Evolutionary conservation across 73 alveolate species (phyloP).

Genomic region (Diophrys appendiculata): DNA sequence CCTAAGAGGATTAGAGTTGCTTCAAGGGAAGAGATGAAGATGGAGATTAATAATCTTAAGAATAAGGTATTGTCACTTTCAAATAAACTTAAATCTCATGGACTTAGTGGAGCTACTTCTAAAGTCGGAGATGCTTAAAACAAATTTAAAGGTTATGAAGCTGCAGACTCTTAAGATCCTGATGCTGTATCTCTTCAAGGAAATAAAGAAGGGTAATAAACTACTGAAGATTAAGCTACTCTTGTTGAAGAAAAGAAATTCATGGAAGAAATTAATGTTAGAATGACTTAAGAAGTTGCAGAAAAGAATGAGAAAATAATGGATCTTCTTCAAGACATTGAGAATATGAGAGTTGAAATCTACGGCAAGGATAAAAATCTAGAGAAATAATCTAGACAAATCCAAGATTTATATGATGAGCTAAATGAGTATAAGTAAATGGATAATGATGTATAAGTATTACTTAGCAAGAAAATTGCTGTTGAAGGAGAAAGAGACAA

Average conservation of each 20-base stretch:
- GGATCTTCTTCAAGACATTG: slow-evolving; percentile 33
- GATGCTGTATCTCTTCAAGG: slow-evolving; percentile 1
- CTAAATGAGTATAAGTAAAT: slow-evolving; percentile 32
- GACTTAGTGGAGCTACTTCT: neutral
- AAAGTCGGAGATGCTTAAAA: neutral
- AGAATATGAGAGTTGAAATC: slow-evolving; percentile 32
- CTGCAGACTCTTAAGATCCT: neutral
- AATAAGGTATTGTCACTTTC: slow-evolving; percentile 13
- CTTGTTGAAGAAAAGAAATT: slow-evolving; percentile 4
- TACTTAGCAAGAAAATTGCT: slow-evolving; percentile 20
- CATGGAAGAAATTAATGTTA: slow-evolving; percentile 16
- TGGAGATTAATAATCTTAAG: slow-evolving; percentile 60
- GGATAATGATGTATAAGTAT: slow-evolving; percentile 35
- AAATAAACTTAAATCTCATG: neutral
- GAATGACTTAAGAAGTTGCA: slow-evolving; percentile 20
- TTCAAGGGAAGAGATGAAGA: slow-evolving; percentile 70
- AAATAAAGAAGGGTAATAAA: slow-evolving; percentile 2
- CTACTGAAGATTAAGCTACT: neutral
- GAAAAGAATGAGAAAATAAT: slow-evolving; percentile 40
- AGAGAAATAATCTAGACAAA: slow-evolving; percentile 21
- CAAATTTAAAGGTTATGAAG: neutral
- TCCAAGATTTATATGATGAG: slow-evolving; percentile 45
- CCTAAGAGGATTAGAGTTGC: slow-evolving; percentile 62
- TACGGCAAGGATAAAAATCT: slow-evolving; percentile 36
- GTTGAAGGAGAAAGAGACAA: slow-evolving; percentile 34